These are phyloP conservation scores for Pharus latifolius DNA, from an alignment of 176 grass and related monocot species.

Conservation along the genomic window DNA sequence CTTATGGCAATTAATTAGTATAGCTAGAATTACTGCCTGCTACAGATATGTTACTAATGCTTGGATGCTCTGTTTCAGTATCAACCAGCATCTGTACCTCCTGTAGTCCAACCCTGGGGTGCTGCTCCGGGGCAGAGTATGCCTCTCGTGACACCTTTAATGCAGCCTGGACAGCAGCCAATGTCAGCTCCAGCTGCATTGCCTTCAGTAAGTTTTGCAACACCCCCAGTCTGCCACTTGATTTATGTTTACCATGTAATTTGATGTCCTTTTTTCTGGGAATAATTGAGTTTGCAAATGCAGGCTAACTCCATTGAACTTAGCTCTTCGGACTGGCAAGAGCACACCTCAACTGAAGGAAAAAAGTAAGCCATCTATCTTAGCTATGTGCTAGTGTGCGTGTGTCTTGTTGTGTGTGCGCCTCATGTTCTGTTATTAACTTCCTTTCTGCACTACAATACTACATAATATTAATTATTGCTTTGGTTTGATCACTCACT, in stretches of 20 bases:
- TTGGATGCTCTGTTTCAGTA: slow-evolving; percentile 25
- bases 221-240: slow-evolving; percentile 1
- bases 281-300: slow-evolving; percentile 50
- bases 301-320: slow-evolving; percentile 46
- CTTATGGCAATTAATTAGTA: no score
- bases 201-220: slow-evolving; percentile 25
- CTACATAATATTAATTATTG: neutral
- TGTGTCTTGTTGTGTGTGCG: no score
- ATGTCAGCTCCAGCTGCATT: slow-evolving; percentile 22
- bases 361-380: slow-evolving; percentile 56
- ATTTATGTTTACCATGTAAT: neutral
- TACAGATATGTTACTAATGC: slow-evolving; percentile 23
- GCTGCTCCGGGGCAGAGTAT: slow-evolving; percentile 31
- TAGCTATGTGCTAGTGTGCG: neutral
- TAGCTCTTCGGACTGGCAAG: slow-evolving; percentile 80
- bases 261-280: slow-evolving; percentile 14
- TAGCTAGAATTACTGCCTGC: slow-evolving; percentile 9
- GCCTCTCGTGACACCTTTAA: slow-evolving; percentile 29
- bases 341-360: slow-evolving; percentile 70
- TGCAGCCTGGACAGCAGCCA: slow-evolving; percentile 44
- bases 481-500: slow-evolving; percentile 7
- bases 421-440: slow-evolving; percentile 7
- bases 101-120: slow-evolving; percentile 57
- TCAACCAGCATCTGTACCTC: slow-evolving; percentile 51
- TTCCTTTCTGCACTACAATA: neutral